A percentile compares a stretch with the other conserved stretches of the same genome.
Conservation (phyloP, 805 yeast species). For the Saturnispora dispora region DNA sequence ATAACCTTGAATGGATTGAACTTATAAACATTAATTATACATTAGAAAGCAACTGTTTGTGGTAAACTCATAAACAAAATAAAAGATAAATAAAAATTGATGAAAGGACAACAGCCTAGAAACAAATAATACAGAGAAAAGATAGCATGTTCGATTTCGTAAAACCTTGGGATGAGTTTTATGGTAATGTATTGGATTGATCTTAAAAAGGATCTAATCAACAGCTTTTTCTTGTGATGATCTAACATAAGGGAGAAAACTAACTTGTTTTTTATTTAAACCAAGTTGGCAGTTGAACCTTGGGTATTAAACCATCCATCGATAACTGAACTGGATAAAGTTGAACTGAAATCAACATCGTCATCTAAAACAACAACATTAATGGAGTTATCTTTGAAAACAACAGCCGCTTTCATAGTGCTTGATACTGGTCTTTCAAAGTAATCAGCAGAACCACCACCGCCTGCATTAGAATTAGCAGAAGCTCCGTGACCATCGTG, state of each 20-base stretch:
- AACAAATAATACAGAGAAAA: background rate
- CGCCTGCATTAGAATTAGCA: slow-evolving; percentile 35
- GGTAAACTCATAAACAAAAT: background rate
- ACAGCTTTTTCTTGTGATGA: background rate
- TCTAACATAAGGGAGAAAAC: background rate
- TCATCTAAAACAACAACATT: slow-evolving; percentile 55
- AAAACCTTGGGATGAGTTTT: background rate
- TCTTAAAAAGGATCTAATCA: background rate
- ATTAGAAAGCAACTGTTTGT: background rate
- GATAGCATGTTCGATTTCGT: background rate
- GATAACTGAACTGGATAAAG: slow-evolving; percentile 51
- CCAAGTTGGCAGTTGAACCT: slow-evolving; percentile 38
- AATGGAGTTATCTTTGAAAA: slow-evolving; percentile 55
- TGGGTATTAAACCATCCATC: slow-evolving; percentile 43
- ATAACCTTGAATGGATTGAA: background rate
- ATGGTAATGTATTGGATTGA: background rate
- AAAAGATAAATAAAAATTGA: background rate
- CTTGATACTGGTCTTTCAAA: slow-evolving; percentile 74
- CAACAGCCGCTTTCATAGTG: slow-evolving; percentile 82
- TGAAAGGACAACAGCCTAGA: background rate
- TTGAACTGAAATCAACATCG: slow-evolving; percentile 37
- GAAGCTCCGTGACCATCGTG: slow-evolving; percentile 74
- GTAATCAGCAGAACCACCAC: slow-evolving; percentile 89
- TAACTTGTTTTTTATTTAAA: background rate
- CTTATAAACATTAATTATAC: background rate